Percentiles rank a stretch among this genome's conserved stretches.
Conservation (phyloP, 768 basidiomycete genomes). For the Leccinum disarticulatum region DNA sequence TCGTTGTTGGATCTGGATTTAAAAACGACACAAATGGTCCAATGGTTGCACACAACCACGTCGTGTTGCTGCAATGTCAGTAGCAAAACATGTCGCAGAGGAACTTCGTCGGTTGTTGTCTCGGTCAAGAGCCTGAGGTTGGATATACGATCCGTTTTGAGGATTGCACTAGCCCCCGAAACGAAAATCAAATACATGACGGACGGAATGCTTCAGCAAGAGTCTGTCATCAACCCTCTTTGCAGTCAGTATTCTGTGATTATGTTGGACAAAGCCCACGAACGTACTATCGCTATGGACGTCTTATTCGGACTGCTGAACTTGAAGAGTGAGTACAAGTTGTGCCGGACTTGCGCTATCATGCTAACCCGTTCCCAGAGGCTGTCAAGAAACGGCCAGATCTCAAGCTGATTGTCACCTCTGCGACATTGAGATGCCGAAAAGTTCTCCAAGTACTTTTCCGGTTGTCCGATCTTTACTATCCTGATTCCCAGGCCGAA, state of each 20-base stretch:
- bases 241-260: constrained; percentile 91
- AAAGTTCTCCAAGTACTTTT: constrained; percentile 99
- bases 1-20: constrained; percentile 97
- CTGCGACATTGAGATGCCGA: constrained; percentile 98
- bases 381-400: constrained; percentile 93
- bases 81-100: constrained; percentile 97
- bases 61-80: constrained; percentile 99
- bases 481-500: constrained; percentile 99
- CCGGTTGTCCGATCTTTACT: constrained; percentile 97
- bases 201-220: constrained; percentile 98
- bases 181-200: constrained; percentile 99
- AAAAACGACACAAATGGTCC: constrained; percentile 99
- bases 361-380: constrained; percentile 52
- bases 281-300: constrained; percentile 97
- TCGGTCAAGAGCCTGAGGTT: constrained; percentile 97
- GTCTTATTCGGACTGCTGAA: constrained; percentile 92
- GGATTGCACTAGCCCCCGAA: constrained; percentile 97
- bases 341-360: neutral
- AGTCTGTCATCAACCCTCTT: constrained; percentile 94
- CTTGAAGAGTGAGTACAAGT: constrained; percentile 62
- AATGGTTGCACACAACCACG: constrained; percentile 97
- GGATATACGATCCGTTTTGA: constrained; percentile 99
- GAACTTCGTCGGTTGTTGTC: constrained; percentile 96
- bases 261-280: constrained; percentile 99
- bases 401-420: constrained; percentile 96